Evolutionary conservation across 164 flowering plant species (phyloP).

Genomic region (Sextonia rubra): DNA sequence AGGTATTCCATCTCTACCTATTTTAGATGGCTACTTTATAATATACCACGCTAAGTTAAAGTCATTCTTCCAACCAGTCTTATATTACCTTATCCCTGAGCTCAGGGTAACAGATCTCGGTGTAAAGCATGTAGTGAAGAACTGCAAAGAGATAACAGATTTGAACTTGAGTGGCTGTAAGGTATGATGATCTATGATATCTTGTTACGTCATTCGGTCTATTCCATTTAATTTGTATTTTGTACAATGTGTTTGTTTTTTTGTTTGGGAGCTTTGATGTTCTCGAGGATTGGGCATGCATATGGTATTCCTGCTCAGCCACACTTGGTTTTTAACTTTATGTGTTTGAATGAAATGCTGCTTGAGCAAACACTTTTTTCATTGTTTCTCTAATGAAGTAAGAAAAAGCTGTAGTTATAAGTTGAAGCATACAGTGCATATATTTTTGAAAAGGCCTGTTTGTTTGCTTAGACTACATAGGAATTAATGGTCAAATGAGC

Average conservation of each 20-base stretch:
- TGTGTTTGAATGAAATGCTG: neutral
- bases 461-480: too few relatives aligned
- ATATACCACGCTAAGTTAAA: neutral
- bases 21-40: neutral
- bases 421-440: too few relatives aligned
- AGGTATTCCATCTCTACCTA: slow-evolving; percentile 38
- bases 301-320: neutral
- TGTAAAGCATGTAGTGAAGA: slow-evolving; percentile 50
- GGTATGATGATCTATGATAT: slow-evolving; percentile 38
- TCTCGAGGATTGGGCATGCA: neutral
- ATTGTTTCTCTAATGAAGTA: neutral
- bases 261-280: neutral
- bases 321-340: too few relatives aligned
- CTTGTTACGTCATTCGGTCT: neutral
- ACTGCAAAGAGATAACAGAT: slow-evolving; percentile 57
- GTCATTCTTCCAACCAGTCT: slow-evolving; percentile 2
- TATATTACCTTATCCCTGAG: slow-evolving; percentile 10
- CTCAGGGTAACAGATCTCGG: slow-evolving; percentile 75
- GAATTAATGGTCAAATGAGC: too few relatives aligned
- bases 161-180: slow-evolving; percentile 93
- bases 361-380: neutral
- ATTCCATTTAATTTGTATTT: neutral
- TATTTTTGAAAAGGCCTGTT: too few relatives aligned
- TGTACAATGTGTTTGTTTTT: neutral
- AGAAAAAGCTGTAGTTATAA: too few relatives aligned